Evolutionary conservation across 768 basidiomycete genomes (phyloP), one percentile per base, ranked within the genome.

Genomic region (button mushroom (Agaricus bisporus)): DNA sequence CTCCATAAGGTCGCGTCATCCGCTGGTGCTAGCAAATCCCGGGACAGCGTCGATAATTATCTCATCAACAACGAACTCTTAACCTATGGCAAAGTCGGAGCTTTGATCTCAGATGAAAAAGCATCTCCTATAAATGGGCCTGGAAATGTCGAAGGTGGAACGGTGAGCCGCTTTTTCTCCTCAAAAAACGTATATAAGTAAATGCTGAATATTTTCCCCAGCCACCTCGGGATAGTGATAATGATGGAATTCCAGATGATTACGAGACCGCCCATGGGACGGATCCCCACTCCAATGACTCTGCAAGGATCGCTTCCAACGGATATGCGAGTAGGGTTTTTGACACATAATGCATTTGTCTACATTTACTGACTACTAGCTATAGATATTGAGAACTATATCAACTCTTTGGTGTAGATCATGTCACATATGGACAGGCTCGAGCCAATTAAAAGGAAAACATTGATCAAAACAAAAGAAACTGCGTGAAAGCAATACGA

Each of bases 331-430:
- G 68, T 70, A 56, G 48, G 69, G 65, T 25, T 8, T 22, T 20
- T 35, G 4, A 25, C 39, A n/a, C 15, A 29, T 2, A 28, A 22
- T 29, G 37, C 17, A 25, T 37, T 20, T 15, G 1, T 48, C 38
- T 15, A n/a, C 20, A 38, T 18, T 46, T 26, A 38, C 49, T 48
- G 14, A 51, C 20, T 28, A 22, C 32, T 37, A 45, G n/a, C 15
- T 22, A 41, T 38, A 70, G 69, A 70, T 47, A 70, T 71, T 37
- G 69, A 71, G 52, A 70, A 70, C 55, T 70, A 68, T 44, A 60
- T 66, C 55, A 70, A 70, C 50, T 70, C 69, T 7, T 59, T 70
- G 56, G 64, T 67, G 39, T 60, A 54, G 55, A 53, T 14, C 28
- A 36, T 48, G 45, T 56, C 25, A 41, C 28, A 39, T 53, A 50